A percentile compares a stretch with the other conserved stretches of the same genome.
These are phyloP conservation scores for Endoconidiophora polonica DNA, from an alignment of 2,329 filamentous ascomycete genomes.

Conservation along the genomic window DNA sequence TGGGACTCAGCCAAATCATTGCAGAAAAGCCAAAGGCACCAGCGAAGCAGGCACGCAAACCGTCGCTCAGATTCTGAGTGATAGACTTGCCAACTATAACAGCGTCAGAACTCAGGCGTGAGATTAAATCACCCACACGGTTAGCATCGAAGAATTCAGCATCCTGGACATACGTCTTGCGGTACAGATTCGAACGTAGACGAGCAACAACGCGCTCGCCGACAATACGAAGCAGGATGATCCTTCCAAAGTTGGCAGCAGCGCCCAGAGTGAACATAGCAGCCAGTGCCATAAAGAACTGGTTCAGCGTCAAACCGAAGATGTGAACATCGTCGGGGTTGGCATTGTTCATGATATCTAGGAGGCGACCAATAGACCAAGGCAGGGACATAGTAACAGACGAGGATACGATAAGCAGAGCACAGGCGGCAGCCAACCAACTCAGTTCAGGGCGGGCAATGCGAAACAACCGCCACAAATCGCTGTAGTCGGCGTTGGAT, in stretches of 20 bases:
- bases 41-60: slow-evolving; percentile 78
- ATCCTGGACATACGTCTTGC: slow-evolving; percentile 87
- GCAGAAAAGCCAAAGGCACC: slow-evolving; percentile 76
- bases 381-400: slow-evolving; percentile 91
- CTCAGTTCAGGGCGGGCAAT: slow-evolving; percentile 74
- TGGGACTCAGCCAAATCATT: slow-evolving; percentile 91
- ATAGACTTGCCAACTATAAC: slow-evolving; percentile 98
- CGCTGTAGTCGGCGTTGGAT: slow-evolving; percentile 37
- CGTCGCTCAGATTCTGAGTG: slow-evolving; percentile 92
- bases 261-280: slow-evolving; percentile 68
- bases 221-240: slow-evolving; percentile 82
- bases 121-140: slow-evolving; percentile 88
- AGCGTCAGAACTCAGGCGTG: slow-evolving; percentile 84
- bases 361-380: slow-evolving; percentile 87
- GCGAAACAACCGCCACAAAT: slow-evolving; percentile 75
- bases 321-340: slow-evolving; percentile 53
- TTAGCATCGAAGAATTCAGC: slow-evolving; percentile 99
- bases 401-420: slow-evolving; percentile 76
- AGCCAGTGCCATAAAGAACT: slow-evolving; percentile 75
- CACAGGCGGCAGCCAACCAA: slow-evolving; percentile 62
- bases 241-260: slow-evolving; percentile 80
- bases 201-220: slow-evolving; percentile 88
- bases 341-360: slow-evolving; percentile 61
- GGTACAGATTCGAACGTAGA: slow-evolving; percentile 75
- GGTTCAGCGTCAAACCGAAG: slow-evolving; percentile 68